A percentile compares a stretch with the other conserved stretches of the same genome.
These are phyloP conservation scores for Daldinia grandis DNA, from an alignment of 495 filamentous ascomycete genomes.

Conservation along the genomic window DNA sequence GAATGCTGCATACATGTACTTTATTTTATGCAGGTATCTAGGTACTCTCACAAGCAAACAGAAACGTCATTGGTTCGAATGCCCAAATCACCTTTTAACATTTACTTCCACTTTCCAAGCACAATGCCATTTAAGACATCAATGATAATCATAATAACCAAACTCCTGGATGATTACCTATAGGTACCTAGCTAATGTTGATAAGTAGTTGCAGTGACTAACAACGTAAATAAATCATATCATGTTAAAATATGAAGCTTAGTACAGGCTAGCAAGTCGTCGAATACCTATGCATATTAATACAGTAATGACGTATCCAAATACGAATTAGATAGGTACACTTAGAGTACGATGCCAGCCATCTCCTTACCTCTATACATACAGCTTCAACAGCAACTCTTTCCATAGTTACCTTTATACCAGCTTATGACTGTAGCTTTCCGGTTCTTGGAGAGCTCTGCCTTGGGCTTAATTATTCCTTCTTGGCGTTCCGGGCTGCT, in stretches of 20 bases:
- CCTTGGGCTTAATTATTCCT: constrained; percentile 46
- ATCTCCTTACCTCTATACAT: neutral
- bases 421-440: neutral
- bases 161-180: too few relatives aligned
- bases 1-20: constrained; percentile 1
- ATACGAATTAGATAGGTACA: neutral
- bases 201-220: too few relatives aligned
- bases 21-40: neutral
- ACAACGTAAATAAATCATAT: too few relatives aligned
- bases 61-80: neutral
- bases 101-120: neutral
- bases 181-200: too few relatives aligned
- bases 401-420: neutral
- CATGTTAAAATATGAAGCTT: too few relatives aligned
- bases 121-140: neutral
- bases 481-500: constrained; percentile 82
- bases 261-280: too few relatives aligned
- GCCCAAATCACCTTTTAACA: neutral
- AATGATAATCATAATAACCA: too few relatives aligned
- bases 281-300: too few relatives aligned
- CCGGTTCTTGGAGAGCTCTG: neutral
- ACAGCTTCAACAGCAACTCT: neutral
- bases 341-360: neutral
- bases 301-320: too few relatives aligned
- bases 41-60: neutral